Evolutionary conservation across 2,329 filamentous ascomycete genomes (phyloP).

Genomic region (Ascocoryne sarcoides): DNA sequence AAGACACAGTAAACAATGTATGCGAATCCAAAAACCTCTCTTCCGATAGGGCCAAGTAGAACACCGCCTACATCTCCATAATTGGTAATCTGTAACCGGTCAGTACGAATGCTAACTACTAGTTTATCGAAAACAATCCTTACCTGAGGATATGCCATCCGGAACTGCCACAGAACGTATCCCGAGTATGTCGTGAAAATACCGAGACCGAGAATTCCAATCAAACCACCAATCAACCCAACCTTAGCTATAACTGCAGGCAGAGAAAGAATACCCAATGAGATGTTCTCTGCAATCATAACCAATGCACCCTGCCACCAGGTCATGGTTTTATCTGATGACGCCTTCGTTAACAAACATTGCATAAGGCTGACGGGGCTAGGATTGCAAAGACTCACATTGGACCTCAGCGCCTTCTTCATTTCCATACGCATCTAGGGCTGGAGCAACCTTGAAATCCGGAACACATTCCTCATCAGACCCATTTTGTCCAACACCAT

Average conservation of each 20-base stretch:
- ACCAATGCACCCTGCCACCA: conserved; percentile 14
- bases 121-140: too few species aligned
- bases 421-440: conserved; percentile 12
- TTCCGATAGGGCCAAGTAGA: conserved; percentile 40
- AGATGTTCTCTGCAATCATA: conserved; percentile 26
- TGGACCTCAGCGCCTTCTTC: conserved; percentile 14
- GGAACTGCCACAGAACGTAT: conserved; percentile 32
- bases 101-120: too few species aligned
- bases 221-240: conserved; percentile 20
- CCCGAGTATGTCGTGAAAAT: conserved; percentile 35
- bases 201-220: conserved; percentile 17
- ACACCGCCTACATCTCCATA: conserved; percentile 47
- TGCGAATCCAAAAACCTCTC: conserved; percentile 42
- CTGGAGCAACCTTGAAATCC: conserved; percentile 11
- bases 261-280: conserved; percentile 22
- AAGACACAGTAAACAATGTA: conserved; percentile 50
- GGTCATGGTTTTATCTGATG: background rate
- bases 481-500: too few species aligned
- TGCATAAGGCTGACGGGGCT: background rate
- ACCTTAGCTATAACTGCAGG: conserved; percentile 16
- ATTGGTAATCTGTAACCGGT: conserved; percentile 5
- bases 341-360: background rate
- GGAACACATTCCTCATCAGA: conserved; percentile 9
- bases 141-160: conserved; percentile 21
- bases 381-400: conserved; percentile 4